A percentile compares a stretch with the other conserved stretches of the same genome.
These are phyloP conservation scores for Clavispora phyllophila DNA, from an alignment of 805 yeast species.

Conservation along the genomic window DNA sequence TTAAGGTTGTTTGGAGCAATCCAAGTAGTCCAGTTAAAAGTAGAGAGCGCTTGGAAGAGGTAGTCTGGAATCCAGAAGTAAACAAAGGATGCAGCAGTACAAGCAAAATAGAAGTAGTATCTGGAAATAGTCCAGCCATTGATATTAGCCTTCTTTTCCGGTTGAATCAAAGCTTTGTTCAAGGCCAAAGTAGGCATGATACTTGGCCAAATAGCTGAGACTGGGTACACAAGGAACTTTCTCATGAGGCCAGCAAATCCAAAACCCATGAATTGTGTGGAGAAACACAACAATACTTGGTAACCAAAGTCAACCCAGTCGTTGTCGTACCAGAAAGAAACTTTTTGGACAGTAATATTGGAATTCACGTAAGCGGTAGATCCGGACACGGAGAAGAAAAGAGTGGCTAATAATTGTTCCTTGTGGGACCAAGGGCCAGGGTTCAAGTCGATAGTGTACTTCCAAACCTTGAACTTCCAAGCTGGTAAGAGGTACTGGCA, in stretches of 20 bases:
- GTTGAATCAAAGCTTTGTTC: slow-evolving; percentile 41
- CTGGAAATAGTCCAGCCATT: slow-evolving; percentile 30
- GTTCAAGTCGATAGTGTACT: slow-evolving; percentile 39
- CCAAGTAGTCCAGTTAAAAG: slow-evolving; percentile 57
- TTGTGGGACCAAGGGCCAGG: slow-evolving; percentile 64
- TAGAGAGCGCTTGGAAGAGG: slow-evolving; percentile 36
- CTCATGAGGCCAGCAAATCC: slow-evolving; percentile 29
- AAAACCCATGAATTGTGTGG: slow-evolving; percentile 25
- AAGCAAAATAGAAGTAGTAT: slow-evolving; percentile 26
- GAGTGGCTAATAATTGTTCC: slow-evolving; percentile 62
- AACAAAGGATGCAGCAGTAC: slow-evolving; percentile 25
- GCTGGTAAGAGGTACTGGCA: slow-evolving; percentile 43
- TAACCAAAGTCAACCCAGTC: slow-evolving; percentile 24
- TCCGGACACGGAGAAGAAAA: slow-evolving; percentile 32
- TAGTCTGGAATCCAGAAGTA: slow-evolving; percentile 46
- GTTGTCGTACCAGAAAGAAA: slow-evolving; percentile 15
- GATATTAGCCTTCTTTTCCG: slow-evolving; percentile 22
- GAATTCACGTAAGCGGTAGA: slow-evolving; percentile 25
- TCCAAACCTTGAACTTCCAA: slow-evolving; percentile 25
- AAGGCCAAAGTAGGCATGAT: slow-evolving; percentile 42
- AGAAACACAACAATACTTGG: slow-evolving; percentile 20
- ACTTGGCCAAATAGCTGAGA: slow-evolving; percentile 25
- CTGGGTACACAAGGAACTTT: slow-evolving; percentile 25
- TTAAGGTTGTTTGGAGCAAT: slow-evolving; percentile 46
- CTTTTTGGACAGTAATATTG: slow-evolving; percentile 20